A percentile compares a stretch with the other conserved stretches of the same genome.
These are phyloP conservation scores for Phycomyces nitens DNA, from an alignment of 192 early-diverging fungal genomes.

Conservation along the genomic window DNA sequence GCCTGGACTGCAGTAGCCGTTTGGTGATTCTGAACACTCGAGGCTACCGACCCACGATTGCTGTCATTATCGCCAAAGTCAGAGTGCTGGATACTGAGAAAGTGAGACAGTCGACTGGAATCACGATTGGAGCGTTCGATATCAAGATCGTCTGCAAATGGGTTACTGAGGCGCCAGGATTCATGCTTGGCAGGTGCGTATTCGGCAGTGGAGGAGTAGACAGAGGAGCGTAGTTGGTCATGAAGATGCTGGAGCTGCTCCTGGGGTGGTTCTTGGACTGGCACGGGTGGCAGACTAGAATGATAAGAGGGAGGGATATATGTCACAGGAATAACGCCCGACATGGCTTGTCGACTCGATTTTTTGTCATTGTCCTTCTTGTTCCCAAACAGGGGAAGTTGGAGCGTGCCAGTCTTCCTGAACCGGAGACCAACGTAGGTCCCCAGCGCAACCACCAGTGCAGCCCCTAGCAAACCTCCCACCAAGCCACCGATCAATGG, in stretches of 20 bases:
- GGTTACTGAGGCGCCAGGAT: not conserved
- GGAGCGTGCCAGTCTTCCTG: not conserved
- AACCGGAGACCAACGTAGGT: constrained; percentile 6
- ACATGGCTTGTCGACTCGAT: constrained; percentile 10
- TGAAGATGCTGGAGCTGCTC: not conserved
- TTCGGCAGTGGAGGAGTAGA: constrained; percentile 9
- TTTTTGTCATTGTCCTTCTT: not conserved
- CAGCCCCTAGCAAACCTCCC: constrained; percentile 28
- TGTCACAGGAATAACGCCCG: constrained; percentile 37
- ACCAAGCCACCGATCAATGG: constrained; percentile 21
- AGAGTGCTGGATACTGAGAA: constrained; percentile 4
- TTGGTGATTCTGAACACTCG: constrained; percentile 1
- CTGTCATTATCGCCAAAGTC: constrained; percentile 14
- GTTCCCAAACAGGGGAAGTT: constrained; percentile 5
- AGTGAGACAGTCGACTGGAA: not conserved
- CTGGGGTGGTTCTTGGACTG: constrained; percentile 4
- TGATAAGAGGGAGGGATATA: constrained; percentile 31
- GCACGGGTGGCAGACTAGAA: not conserved
- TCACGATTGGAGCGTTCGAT: not conserved
- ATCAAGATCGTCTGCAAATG: constrained; percentile 5
- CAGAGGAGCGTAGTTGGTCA: not conserved
- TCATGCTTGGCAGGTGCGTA: constrained; percentile 1
- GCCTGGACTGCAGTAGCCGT: constrained; percentile 18
- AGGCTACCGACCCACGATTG: constrained; percentile 9
- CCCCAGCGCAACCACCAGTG: constrained; percentile 13